These are phyloP conservation scores for Vigna nakashimae DNA, from an alignment of 306 rosid genomes.

Conservation along the genomic window DNA sequence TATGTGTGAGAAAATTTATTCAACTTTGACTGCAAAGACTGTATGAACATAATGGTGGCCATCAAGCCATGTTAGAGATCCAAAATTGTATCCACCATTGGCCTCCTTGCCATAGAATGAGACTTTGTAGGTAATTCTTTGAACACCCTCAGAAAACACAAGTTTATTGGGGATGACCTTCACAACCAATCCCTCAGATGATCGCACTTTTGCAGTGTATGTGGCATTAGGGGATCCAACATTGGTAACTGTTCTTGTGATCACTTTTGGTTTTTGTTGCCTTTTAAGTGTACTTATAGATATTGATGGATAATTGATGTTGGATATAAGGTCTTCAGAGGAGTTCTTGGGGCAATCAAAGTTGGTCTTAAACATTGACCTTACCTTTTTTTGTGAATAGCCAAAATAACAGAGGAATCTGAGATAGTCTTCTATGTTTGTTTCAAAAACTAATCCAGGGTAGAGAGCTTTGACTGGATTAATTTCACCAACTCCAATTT, in stretches of 20 bases:
- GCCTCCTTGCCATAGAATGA: slow-evolving; percentile 73
- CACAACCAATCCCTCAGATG: slow-evolving; percentile 71
- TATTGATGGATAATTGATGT: slow-evolving; percentile 86
- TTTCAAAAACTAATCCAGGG: slow-evolving; percentile 89
- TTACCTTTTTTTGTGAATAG: slow-evolving; percentile 63
- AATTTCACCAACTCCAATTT: slow-evolving; percentile 87
- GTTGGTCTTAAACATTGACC: slow-evolving; percentile 64
- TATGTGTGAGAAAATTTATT: slow-evolving; percentile 43
- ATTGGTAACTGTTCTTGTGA: slow-evolving; percentile 81
- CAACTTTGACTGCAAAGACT: slow-evolving; percentile 71
- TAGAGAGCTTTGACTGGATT: slow-evolving; percentile 77
- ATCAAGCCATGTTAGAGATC: slow-evolving; percentile 81
- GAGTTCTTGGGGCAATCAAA: slow-evolving; percentile 75
- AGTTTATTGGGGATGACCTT: slow-evolving; percentile 70
- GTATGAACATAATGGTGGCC: slow-evolving; percentile 72
- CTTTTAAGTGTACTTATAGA: slow-evolving; percentile 64
- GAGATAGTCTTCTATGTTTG: slow-evolving; percentile 59
- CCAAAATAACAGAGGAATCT: slow-evolving; percentile 83
- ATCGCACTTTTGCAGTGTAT: slow-evolving; percentile 66
- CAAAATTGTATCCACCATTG: slow-evolving; percentile 75
- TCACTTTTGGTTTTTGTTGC: slow-evolving; percentile 45
- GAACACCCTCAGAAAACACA: slow-evolving; percentile 57
- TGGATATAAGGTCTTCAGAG: slow-evolving; percentile 72
- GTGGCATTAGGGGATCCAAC: slow-evolving; percentile 73
- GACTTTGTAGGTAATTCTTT: slow-evolving; percentile 59